Percentiles rank a stretch among this genome's conserved stretches.
Evolutionary conservation across 1,284 basidiomycete species (phyloP).

Genomic region (Cryptococcus wingfieldii): DNA sequence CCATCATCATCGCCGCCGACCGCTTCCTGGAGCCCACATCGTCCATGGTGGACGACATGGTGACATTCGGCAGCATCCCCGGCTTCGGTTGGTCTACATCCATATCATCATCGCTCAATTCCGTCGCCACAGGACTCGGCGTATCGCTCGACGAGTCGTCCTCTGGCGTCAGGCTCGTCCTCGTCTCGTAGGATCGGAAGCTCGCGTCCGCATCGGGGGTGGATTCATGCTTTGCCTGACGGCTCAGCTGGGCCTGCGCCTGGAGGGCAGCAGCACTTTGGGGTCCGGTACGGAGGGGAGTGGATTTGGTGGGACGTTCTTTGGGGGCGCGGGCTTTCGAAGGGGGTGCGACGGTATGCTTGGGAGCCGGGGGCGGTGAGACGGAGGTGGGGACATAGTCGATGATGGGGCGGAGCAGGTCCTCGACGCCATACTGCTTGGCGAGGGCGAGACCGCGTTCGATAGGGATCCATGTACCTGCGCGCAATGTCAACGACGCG

Average conservation of each 20-base stretch:
- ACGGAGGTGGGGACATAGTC: conserved; percentile 87
- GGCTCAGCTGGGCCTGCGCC: conserved; percentile 28
- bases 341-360: conserved; percentile 75
- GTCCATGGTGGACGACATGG: conserved; percentile 4
- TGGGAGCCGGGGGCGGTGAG: conserved; percentile 93
- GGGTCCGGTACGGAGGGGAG: conserved; percentile 32
- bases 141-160: conserved; percentile 81
- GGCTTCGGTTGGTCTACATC: conserved; percentile 14
- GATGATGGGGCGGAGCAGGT: conserved; percentile 85
- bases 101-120: conserved; percentile 15
- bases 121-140: conserved; percentile 71
- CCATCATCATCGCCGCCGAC: conserved; percentile 33
- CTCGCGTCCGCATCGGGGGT: conserved; percentile 26
- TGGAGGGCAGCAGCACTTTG: conserved; percentile 31
- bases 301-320: conserved; percentile 11
- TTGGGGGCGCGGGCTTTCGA: conserved; percentile 51
- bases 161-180: conserved; percentile 79
- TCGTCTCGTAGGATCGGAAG: conserved; percentile 31
- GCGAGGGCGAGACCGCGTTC: conserved; percentile 82
- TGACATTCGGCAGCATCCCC: conserved; percentile 8
- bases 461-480: conserved; percentile 98
- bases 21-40: conserved; percentile 26
- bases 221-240: conserved; percentile 19
- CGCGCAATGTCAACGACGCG: neutral
- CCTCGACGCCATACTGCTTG: conserved; percentile 89